phyloP scores from a whole-genome alignment of 2,329 filamentous ascomycete species.

The Leptographium procerum region DNA sequence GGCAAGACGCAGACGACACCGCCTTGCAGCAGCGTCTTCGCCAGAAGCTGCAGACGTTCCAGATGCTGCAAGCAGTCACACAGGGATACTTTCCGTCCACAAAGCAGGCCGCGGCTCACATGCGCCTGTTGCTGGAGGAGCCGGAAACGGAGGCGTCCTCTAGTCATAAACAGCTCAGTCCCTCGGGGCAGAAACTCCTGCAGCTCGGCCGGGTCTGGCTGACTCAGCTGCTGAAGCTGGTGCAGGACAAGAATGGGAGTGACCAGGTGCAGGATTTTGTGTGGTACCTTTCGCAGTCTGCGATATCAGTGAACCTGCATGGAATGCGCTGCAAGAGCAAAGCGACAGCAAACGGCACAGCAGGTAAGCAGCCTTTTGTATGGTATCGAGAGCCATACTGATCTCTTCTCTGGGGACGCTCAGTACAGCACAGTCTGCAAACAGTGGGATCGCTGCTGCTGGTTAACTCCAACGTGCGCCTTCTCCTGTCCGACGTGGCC shows the following conservation, averaged over 20 bases:
- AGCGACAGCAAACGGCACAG: not conserved
- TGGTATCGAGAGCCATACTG: too few species aligned
- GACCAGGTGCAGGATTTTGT: slow-evolving; percentile 89
- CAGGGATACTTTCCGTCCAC: slow-evolving; percentile 89
- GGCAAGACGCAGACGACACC: slow-evolving; percentile 68
- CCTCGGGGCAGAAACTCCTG: slow-evolving; percentile 62
- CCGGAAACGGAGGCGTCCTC: slow-evolving; percentile 69
- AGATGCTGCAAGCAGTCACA: slow-evolving; percentile 73
- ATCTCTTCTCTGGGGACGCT: not conserved
- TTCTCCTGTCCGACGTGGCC: slow-evolving; percentile 71
- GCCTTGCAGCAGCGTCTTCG: slow-evolving; percentile 64
- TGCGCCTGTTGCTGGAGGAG: slow-evolving; percentile 61
- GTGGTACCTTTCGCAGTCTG: slow-evolving; percentile 72
- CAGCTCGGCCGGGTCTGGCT: slow-evolving; percentile 65
- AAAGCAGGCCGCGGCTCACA: slow-evolving; percentile 67
- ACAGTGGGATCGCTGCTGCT: slow-evolving; percentile 78
- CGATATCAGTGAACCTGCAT: slow-evolving; percentile 47
- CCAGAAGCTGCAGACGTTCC: slow-evolving; percentile 85
- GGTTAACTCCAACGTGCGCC: slow-evolving; percentile 80
- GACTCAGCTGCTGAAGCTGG: slow-evolving; percentile 66
- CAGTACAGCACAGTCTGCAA: slow-evolving; percentile 72
- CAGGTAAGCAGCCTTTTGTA: not conserved
- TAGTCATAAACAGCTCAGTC: slow-evolving; percentile 56
- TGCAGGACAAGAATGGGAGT: slow-evolving; percentile 68
- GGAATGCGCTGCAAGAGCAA: too few species aligned